phyloP scores from a whole-genome alignment of 2,329 filamentous ascomycete species.

The Ophiocordyceps camponoti-saundersi region DNA sequence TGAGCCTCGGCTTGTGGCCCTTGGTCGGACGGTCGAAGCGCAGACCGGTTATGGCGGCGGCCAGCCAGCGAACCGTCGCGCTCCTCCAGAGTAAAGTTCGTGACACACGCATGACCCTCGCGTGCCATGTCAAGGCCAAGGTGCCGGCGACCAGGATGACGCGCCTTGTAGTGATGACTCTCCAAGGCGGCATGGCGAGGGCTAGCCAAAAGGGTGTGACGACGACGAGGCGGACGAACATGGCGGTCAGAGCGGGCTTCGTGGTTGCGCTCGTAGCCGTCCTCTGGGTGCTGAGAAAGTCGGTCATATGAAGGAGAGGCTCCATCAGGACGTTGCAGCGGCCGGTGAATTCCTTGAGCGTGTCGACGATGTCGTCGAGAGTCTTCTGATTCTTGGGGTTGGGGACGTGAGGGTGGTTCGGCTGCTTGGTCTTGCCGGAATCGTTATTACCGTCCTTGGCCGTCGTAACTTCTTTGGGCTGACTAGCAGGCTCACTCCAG shows the following conservation, averaged over 20 bases:
- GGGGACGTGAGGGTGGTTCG: slow-evolving; percentile 37
- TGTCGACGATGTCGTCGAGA: slow-evolving; percentile 92
- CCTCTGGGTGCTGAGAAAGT: slow-evolving; percentile 81
- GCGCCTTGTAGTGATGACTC: slow-evolving; percentile 72
- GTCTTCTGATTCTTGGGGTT: slow-evolving; percentile 78
- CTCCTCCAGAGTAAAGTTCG: slow-evolving; percentile 86
- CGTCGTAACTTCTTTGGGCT: slow-evolving; percentile 13
- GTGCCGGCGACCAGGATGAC: slow-evolving; percentile 79
- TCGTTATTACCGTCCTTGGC: slow-evolving; percentile 4
- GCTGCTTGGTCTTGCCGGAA: slow-evolving; percentile 11
- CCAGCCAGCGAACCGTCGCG: slow-evolving; percentile 49
- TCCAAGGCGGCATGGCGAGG: slow-evolving; percentile 65
- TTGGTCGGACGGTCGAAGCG: slow-evolving; percentile 41
- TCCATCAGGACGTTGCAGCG: slow-evolving; percentile 86
- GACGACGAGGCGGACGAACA: slow-evolving; percentile 78
- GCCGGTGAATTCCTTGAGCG: slow-evolving; percentile 74
- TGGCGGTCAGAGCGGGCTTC: slow-evolving; percentile 68
- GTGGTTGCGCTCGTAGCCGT: slow-evolving; percentile 87
- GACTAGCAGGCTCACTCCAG: slow-evolving; percentile 37
- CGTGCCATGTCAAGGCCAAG: slow-evolving; percentile 79
- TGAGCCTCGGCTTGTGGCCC: slow-evolving; percentile 7
- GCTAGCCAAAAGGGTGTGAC: slow-evolving; percentile 78
- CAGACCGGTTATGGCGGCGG: slow-evolving; percentile 64
- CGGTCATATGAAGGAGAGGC: slow-evolving; percentile 73
- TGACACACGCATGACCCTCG: slow-evolving; percentile 66